Evolutionary conservation across 805 yeast species (phyloP), one percentile per base, ranked within the genome.

Genomic region (Candida dendrica): DNA sequence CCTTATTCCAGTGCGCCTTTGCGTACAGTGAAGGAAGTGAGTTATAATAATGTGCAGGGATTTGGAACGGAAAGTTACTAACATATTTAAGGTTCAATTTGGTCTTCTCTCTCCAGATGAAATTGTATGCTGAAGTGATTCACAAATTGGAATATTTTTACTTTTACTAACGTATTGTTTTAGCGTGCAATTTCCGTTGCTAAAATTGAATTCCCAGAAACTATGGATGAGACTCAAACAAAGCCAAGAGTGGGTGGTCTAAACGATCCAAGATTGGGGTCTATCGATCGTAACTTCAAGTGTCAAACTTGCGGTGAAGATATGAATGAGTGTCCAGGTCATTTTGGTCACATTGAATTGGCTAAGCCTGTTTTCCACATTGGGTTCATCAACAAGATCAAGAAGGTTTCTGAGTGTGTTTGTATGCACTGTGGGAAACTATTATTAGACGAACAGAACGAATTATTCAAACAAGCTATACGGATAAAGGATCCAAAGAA

Each of bases 271-370:
- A 81, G 98, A 56, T 73, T 93, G 47, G 99, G 99, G 39, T 85
- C 97, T 4, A 90, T 93, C 55, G 99, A 93, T 66, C 82, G 98
- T 64, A 91, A 90, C 63, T 86, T 85, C 74, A 88, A 87, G 70
- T 93, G 99, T 74, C 98, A 91, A 72, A 93, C 99, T 19, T 93
- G 99, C 74, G 95, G 96, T 57, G 99, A 93, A 65, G 96, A 91
- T 55, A 93, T 93, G 97, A 87, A 91, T 46, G 98, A 93, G 63
- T 93, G 99, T 67, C 98, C 98, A 1, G 99, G 99, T 46, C 99
- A 93, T 69, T 93, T 93, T 66, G 99, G 99, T 52, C 99, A 93
- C 60, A 93, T 93, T 47, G 99, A 93, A 62, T 74, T 93, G 50
- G 98, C 98, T 30, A 93, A 91, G 62, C 98, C 99, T 13, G 99